Evolutionary conservation across 208 protist species (phyloP), one percentile per base, ranked within the genome.

Genomic region (Crithidia sp.): DNA sequence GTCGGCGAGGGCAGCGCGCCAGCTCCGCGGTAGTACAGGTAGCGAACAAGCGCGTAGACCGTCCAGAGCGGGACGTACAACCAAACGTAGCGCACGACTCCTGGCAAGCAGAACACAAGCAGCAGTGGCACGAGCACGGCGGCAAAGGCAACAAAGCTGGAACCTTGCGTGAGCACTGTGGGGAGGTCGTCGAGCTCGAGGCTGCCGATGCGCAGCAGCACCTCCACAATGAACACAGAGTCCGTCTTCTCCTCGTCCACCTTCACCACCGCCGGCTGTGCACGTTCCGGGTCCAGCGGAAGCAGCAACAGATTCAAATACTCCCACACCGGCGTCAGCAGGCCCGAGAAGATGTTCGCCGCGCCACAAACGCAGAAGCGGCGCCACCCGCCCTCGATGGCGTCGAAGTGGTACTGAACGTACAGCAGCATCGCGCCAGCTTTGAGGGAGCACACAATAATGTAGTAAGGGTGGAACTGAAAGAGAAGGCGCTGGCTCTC

Each of bases 151-250:
- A 92, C 86, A 62, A 92, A 92, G 44, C 69, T 77, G 36, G 79
- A 76, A 49, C 84, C 82, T 56, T 92, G 87, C 64, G 89, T 80
- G 16, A 88, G 53, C 19, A 92, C 87, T 0, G 79, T 92, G 39
- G 81, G 74, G 47, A 92, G 67, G 68, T 86, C 79, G 16, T 84
- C 74, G 17, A 92, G 72, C 71, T 92, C 73, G 14, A 89, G 53
- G 39, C 67, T 74, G 17, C 79, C 66, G 41, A 89, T 79, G 37
- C 74, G 84, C n/a, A 85, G 45, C 47, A 92, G 76, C 37, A 92
- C 55, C 73, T 89, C 81, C 17, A 85, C 82, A 73, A 90, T 84
- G 28, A 92, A 74, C 14, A 82, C 83, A 0, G 74, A 77, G 74
- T 88, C 87, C 53, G 67, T 59, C 47, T 74, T 73, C 54, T 82